phyloP scores from a whole-genome alignment of 2,329 filamentous ascomycete species.

The Epicoccum nigrum region DNA sequence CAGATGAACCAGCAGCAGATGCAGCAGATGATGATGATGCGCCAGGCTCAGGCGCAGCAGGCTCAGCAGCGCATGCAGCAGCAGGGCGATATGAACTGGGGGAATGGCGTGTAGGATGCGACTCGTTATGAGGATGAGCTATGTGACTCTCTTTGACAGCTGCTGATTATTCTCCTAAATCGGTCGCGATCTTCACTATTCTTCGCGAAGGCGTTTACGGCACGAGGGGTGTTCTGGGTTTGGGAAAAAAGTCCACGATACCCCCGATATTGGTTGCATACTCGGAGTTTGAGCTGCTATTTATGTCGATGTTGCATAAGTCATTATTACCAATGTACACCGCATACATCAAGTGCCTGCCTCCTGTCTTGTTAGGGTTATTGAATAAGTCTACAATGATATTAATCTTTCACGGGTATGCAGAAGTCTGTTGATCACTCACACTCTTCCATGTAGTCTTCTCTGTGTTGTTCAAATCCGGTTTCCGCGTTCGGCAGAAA shows the following conservation, averaged over 20 bases:
- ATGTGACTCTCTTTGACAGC: too few species aligned
- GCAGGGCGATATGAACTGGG: slow-evolving; percentile 32
- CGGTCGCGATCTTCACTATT: too few species aligned
- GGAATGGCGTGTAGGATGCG: slow-evolving; percentile 29
- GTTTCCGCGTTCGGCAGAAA: too few species aligned
- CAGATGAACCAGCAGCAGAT: slow-evolving; percentile 42
- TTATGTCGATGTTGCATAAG: slow-evolving; percentile 1
- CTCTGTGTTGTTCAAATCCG: too few species aligned
- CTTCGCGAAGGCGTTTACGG: slow-evolving; percentile 5
- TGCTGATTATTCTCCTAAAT: too few species aligned
- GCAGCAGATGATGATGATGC: slow-evolving; percentile 45
- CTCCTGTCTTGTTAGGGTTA: too few species aligned
- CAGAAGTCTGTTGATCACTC: too few species aligned
- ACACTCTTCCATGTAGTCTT: too few species aligned
- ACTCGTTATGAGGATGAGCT: neutral
- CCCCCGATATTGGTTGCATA: slow-evolving; percentile 8
- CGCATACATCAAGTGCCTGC: too few species aligned
- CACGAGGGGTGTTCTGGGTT: slow-evolving; percentile 14
- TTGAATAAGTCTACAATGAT: too few species aligned
- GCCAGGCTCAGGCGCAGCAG: slow-evolving; percentile 35
- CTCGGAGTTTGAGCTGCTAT: slow-evolving; percentile 3
- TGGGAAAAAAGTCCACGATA: slow-evolving; percentile 21
- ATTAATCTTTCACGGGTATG: too few species aligned
- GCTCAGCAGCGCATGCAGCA: slow-evolving; percentile 32
- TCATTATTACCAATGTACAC: neutral